Evolutionary conservation across 192 early-diverging fungal genomes (phyloP), one percentile per base, ranked within the genome.

Genomic region (Funneliformis mosseae): DNA sequence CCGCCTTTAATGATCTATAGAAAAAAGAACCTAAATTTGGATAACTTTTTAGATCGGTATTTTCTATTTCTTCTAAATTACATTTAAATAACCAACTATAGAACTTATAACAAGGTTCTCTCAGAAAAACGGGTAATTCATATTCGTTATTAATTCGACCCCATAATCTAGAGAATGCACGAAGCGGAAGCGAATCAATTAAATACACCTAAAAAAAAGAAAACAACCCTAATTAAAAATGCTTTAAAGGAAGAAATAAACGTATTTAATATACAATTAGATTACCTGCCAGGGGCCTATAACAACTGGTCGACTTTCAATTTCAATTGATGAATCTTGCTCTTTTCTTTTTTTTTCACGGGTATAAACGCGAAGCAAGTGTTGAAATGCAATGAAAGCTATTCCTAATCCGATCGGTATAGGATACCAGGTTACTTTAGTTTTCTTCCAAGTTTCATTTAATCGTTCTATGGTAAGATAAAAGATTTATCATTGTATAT

Each of bases 11-110:
- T 80, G 92, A 90, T 45, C 98, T 91, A 81, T 98, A 99, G 79
- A 99, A 99, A 86, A 99, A 99, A 8, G 90, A 87, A 14, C 92
- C 90, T 27, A 99, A 81, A 82, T 97, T 98, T 21, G 91, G 90
- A 81, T 97, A 99, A 14, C 87, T 83, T 4, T 83, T 87, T 28
- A 99, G 83, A 82, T 95, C 91, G 0, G 93, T 89, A 41, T 96
- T 93, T 63, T 91, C 92, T 94, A 98, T 97, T 84, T 99, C 98
- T 27, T 94, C 95, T 48, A 99, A 83, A 76, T 96, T 94, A 85
- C 97, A 98, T 67, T 91, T 92, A 85, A 97, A 99, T 18, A 94
- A 82, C 84, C 89, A 91, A 23, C 94, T 91, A 78, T 99, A 99
- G 3, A 93, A 46, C 55, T 84, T 86, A 81, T 95, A 95, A 72